These are phyloP conservation scores for Populus trichocarpa DNA, from an alignment of 441 rosid genomes.

Conservation along the genomic window DNA sequence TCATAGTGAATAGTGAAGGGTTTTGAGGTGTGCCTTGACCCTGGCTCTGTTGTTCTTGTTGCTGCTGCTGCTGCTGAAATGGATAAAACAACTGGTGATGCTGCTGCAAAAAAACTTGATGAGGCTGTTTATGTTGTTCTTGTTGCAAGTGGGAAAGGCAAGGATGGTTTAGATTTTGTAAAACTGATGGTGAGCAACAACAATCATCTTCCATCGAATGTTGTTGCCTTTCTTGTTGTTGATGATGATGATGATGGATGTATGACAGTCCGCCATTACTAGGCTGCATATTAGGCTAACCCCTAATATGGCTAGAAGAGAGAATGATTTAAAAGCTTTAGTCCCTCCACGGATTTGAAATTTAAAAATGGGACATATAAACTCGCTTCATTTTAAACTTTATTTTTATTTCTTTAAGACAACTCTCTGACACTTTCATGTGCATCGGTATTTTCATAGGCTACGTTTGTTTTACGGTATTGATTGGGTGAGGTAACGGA, in stretches of 20 bases:
- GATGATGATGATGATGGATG: neutral
- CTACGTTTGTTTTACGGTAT: too few relatives aligned
- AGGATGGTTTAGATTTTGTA: constrained; percentile 12
- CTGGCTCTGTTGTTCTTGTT: neutral
- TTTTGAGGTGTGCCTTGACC: neutral
- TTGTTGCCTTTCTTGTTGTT: neutral
- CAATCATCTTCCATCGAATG: constrained; percentile 13
- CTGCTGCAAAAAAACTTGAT: neutral
- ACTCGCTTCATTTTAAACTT: too few relatives aligned
- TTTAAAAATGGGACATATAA: too few relatives aligned
- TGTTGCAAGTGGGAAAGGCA: constrained; percentile 1
- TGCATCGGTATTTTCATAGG: too few relatives aligned
- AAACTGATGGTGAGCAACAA: constrained; percentile 15
- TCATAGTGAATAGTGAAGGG: constrained; percentile 13
- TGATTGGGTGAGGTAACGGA: too few relatives aligned
- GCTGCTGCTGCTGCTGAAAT: neutral
- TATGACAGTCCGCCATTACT: constrained; percentile 7
- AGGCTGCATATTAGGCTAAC: constrained; percentile 19
- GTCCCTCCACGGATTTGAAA: too few relatives aligned
- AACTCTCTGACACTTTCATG: too few relatives aligned
- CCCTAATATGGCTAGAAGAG: too few relatives aligned
- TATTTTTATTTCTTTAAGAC: too few relatives aligned
- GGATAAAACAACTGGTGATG: neutral
- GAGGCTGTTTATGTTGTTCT: constrained; percentile 6
- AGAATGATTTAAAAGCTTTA: too few relatives aligned